Evolutionary conservation across 495 filamentous ascomycete genomes (phyloP), one percentile per base, ranked within the genome.

Genomic region (Lasiosphaeris hirsuta): DNA sequence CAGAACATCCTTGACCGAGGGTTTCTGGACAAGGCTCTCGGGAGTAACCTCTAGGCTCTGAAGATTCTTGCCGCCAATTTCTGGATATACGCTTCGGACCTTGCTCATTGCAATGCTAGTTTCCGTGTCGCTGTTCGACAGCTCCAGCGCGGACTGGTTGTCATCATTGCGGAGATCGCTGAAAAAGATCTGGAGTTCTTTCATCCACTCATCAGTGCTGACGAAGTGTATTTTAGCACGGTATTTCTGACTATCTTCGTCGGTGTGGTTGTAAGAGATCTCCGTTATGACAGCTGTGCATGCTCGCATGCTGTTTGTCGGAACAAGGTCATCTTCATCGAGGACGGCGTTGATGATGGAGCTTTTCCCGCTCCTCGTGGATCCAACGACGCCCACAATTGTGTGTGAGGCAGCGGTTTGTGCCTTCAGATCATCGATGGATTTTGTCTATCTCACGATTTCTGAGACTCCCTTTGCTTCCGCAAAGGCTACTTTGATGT

Each of bases 241-340:
- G 64, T 88, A 90, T 41, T 63, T 74, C 10, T 66, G 48, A 0
- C 63, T 58, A 2, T 69, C 58, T 10, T 79, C 74, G 23, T 78
- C 48, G 10, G 63, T 71, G 36, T 67, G 11, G 42, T 86, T 87
- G 66, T 79, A 89, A 0, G 79, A 79, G 9, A 90, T 79, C 58
- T 90, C 86, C 0, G 83, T 88, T 6, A 83, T 78, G 4, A 83
- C 81, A 0, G 86, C 85, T 2, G 87, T 90, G 56, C 85, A 88
- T 3, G 84, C 86, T 44, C 83, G 42, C 63, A 75, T 57, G 45
- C 69, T 67, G 40, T 67, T 73, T 0, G 73, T 76, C 0, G 71
- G 72, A 1, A 75, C 51, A 7, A 81, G 46, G 37, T 63, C 67
- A 17, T 81, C 75, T 45, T 86, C 76, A 30, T 86, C 80, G 7